Conservation (phyloP, 352 stramenopile species). For the Phytophthora citrophthora region DNA sequence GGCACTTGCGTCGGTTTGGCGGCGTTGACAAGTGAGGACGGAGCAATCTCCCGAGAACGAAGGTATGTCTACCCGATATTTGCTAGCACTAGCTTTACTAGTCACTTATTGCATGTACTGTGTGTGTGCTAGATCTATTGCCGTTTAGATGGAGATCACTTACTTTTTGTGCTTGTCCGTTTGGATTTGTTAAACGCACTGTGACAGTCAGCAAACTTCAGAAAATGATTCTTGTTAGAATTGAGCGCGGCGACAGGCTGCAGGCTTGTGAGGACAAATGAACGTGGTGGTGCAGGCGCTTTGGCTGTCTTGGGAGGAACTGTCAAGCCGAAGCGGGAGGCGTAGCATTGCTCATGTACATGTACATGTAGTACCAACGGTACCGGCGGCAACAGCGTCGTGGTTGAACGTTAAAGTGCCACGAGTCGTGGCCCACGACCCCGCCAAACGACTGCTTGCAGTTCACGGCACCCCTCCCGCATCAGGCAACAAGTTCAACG, state of each 20-base stretch:
- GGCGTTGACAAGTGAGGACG: too few relatives aligned
- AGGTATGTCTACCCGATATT: too few relatives aligned
- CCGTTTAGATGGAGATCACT: constrained; percentile 10
- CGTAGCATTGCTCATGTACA: too few relatives aligned
- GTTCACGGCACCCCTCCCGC: constrained; percentile 21
- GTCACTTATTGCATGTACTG: too few relatives aligned
- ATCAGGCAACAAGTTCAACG: constrained; percentile 33
- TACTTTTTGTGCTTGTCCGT: background rate
- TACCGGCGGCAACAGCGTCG: background rate
- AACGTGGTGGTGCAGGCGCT: too few relatives aligned
- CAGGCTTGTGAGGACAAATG: too few relatives aligned
- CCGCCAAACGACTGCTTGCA: constrained; percentile 24
- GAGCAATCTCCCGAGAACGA: too few relatives aligned
- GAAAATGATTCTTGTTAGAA: constrained; percentile 14
- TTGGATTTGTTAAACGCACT: constrained; percentile 34
- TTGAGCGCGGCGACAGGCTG: background rate
- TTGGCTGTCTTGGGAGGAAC: too few relatives aligned
- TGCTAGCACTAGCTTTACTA: too few relatives aligned
- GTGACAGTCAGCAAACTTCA: constrained; percentile 33
- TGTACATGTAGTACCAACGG: too few relatives aligned
- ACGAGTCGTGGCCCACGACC: constrained; percentile 1
- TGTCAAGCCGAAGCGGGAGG: too few relatives aligned
- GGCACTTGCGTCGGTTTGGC: background rate
- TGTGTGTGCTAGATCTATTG: too few relatives aligned
- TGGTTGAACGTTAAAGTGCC: constrained; percentile 11